These are phyloP conservation scores for Fusarium tuaranense DNA, from an alignment of 2,329 filamentous ascomycete genomes.

Conservation along the genomic window DNA sequence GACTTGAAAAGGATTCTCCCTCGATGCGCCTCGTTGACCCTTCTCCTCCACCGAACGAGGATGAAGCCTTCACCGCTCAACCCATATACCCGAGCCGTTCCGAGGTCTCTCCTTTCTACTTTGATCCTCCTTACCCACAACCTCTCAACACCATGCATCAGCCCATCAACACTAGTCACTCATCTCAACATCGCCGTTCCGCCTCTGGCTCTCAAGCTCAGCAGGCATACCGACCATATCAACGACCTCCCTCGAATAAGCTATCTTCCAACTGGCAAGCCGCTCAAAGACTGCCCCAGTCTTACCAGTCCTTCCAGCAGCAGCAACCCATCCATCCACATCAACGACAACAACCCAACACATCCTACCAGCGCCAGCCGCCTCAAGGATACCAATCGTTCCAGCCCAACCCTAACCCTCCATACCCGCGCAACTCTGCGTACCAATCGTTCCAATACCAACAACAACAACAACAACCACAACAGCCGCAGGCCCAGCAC, in stretches of 20 bases:
- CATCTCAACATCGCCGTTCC: conserved; percentile 32
- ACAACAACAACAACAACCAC: conserved; percentile 11
- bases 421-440: conserved; percentile 25
- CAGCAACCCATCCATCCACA: conserved; percentile 29
- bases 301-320: conserved; percentile 40
- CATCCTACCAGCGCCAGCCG: conserved; percentile 31
- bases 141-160: conserved; percentile 33
- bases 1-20: conserved; percentile 44
- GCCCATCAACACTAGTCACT: conserved; percentile 30
- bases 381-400: conserved; percentile 18
- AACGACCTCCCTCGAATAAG: conserved; percentile 30
- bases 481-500: conserved; percentile 1
- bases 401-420: conserved; percentile 29
- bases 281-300: conserved; percentile 28
- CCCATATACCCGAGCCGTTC: conserved; percentile 12
- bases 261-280: conserved; percentile 30
- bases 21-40: conserved; percentile 54
- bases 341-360: conserved; percentile 26
- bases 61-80: conserved; percentile 36
- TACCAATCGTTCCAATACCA: conserved; percentile 27
- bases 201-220: conserved; percentile 23
- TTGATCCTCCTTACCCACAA: conserved; percentile 40
- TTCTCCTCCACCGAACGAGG: conserved; percentile 48
- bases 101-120: conserved; percentile 37
- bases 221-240: conserved; percentile 30